Conservation (phyloP, 2,329 filamentous ascomycete species). For the Colletotrichum sp. region DNA sequence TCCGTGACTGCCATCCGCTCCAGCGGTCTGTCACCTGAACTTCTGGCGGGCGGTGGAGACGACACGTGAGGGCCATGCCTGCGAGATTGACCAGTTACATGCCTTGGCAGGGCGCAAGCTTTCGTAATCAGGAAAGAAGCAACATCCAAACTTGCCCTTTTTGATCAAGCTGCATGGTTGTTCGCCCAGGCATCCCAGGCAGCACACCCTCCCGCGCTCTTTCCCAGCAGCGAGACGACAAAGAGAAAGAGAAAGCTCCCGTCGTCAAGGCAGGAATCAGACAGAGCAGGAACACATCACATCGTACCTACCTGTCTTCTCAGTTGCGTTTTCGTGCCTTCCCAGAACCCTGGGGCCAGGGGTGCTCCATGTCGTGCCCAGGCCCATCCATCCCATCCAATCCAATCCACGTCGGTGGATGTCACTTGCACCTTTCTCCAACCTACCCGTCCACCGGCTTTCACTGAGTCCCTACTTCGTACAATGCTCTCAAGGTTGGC, state of each 20-base stretch:
- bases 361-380: not conserved
- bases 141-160: conserved; percentile 10
- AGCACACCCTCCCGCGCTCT: not conserved
- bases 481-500: not conserved
- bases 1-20: not conserved
- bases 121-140: conserved; percentile 9
- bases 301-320: not conserved
- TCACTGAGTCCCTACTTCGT: not conserved
- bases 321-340: not conserved
- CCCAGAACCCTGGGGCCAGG: conserved; percentile 9
- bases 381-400: not conserved
- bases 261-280: not conserved
- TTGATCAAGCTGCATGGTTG: not conserved
- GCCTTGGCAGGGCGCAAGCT: conserved; percentile 4
- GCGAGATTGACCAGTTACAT: not conserved
- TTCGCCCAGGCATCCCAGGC: conserved; percentile 11
- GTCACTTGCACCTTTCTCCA: not conserved
- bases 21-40: conserved; percentile 4
- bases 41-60: not conserved
- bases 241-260: not conserved
- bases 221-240: not conserved
- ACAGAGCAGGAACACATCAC: not conserved
- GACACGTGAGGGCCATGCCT: conserved; percentile 10
- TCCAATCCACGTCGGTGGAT: not conserved
- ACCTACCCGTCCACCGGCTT: not conserved